These are phyloP conservation scores for Diplodia corticola DNA, from an alignment of 2,329 filamentous ascomycete genomes.

Conservation along the genomic window DNA sequence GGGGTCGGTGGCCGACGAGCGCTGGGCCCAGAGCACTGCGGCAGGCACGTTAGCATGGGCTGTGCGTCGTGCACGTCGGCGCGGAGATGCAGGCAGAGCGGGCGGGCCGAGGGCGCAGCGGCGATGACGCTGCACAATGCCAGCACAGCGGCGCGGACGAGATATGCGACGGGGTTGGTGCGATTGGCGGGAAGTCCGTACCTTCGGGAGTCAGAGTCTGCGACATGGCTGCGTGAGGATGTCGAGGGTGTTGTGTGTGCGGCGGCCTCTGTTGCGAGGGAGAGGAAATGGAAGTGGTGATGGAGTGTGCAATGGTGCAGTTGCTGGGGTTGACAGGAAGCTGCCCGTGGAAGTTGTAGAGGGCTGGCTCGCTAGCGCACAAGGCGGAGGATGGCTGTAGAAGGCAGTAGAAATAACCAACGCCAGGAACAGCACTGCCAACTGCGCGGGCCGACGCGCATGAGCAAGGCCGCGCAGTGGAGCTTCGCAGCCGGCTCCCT, in stretches of 20 bases:
- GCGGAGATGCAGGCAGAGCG: slow-evolving; percentile 89
- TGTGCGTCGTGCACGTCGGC: slow-evolving; percentile 49
- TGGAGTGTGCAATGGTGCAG: slow-evolving; percentile 13
- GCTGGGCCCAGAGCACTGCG: slow-evolving; percentile 90
- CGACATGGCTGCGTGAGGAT: slow-evolving; percentile 24
- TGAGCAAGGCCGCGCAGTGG: neutral
- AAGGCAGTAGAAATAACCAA: slow-evolving; percentile 21
- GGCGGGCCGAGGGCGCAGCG: slow-evolving; percentile 80
- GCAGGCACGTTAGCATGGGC: slow-evolving; percentile 28
- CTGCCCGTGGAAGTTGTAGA: slow-evolving; percentile 17
- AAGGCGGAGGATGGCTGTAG: slow-evolving; percentile 37
- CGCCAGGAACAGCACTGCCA: slow-evolving; percentile 9
- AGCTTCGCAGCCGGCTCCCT: neutral
- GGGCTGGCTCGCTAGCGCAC: slow-evolving; percentile 22
- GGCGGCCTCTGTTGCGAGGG: slow-evolving; percentile 2
- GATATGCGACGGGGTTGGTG: slow-evolving; percentile 10
- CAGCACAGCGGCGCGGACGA: neutral
- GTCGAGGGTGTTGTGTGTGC: neutral
- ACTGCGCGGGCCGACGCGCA: slow-evolving; percentile 14
- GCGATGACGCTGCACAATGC: slow-evolving; percentile 66
- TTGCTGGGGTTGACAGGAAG: neutral
- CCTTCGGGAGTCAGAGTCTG: slow-evolving; percentile 41
- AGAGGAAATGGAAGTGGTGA: neutral
- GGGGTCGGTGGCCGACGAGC: slow-evolving; percentile 76
- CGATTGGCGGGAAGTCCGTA: slow-evolving; percentile 34